A percentile compares a stretch with the other conserved stretches of the same genome.
Evolutionary conservation across 2,329 filamentous ascomycete species (phyloP).

Genomic region (Penicillium sp.): DNA sequence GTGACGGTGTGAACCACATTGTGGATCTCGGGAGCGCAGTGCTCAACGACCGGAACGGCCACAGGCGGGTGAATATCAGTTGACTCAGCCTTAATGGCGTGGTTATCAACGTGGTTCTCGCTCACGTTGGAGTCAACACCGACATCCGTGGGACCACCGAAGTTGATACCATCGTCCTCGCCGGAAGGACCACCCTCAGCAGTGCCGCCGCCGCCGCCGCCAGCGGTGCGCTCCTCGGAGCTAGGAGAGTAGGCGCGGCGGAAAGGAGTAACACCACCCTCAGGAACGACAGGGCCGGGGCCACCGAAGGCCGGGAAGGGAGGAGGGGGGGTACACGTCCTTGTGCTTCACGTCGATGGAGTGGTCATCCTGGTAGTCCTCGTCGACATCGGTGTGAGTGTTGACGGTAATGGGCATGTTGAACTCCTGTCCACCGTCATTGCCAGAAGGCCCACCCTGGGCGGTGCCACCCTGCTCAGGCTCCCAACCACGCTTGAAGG

Average conservation of each 20-base stretch:
- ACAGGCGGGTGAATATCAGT: constrained; percentile 12
- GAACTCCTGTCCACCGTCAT: constrained; percentile 24
- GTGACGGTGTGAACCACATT: constrained; percentile 29
- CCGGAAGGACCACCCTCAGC: constrained; percentile 16
- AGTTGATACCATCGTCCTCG: constrained; percentile 15
- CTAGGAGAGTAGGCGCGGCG: constrained; percentile 11
- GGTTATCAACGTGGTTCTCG: constrained; percentile 22
- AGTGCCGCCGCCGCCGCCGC: constrained; percentile 3
- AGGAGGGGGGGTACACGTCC: constrained; percentile 9
- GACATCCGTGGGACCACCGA: constrained; percentile 5
- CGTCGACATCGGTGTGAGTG: constrained; percentile 11
- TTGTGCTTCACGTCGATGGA: constrained; percentile 13
- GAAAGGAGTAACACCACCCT: constrained; percentile 2
- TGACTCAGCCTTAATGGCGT: constrained; percentile 17
- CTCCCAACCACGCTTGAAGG: constrained; percentile 13
- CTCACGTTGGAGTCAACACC: constrained; percentile 12
- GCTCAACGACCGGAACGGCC: neutral
- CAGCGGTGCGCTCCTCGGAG: neutral
- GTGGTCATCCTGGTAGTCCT: constrained; percentile 18
- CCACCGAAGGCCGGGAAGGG: constrained; percentile 1
- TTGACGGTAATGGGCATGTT: constrained; percentile 13
- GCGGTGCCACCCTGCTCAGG: constrained; percentile 12
- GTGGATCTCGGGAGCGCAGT: constrained; percentile 17
- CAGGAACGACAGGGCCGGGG: constrained; percentile 1
- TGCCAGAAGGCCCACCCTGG: constrained; percentile 21